Base-by-base conservation (phyloP, 140 eudicot genomes). In the Eryngium alpinum region DNA sequence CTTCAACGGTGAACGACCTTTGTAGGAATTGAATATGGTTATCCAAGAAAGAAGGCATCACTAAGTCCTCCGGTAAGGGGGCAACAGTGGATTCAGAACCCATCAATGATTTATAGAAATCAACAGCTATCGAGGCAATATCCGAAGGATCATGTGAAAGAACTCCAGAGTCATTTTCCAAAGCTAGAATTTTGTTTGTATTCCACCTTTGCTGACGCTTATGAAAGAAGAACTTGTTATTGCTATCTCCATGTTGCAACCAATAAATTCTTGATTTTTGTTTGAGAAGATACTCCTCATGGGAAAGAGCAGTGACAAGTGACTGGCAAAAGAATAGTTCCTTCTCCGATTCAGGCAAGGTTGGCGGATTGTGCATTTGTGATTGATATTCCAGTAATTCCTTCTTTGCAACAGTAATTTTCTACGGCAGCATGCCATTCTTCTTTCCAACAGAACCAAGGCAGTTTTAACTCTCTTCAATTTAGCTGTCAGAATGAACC, bases 261-360 rank as follows among this genome's bases (percentile, higher is more conserved):
- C 65, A 57, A 19, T 19, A 1, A 0, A 57, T 6, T 5, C 67
- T 4, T 19, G 67, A 60, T 60, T 60, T 60, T 60, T 60, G 67
- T 0, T 27, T 4, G 0, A 60, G 25, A 17, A 60, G 22, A 0
- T 0, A 5, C 25, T 60, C 67, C 10, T 60, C 67, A 2, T 60
- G 1, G 1, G 9, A 6, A 0, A 60, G 0, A 60, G n/a, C 1
- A 22, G 29, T 0, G 0, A 0, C 7, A 2, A 22, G 10, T 0
- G 10, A 10, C 0, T n/a, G 10, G 1, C 28, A 1, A 2, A 60
- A 5, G 0, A 1, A 1, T 5, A 1, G 0, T 13, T 60, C 67
- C n/a, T 60, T 27, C 0, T n/a, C n/a, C n/a, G n/a, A n/a, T n/a
- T n/a, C n/a, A n/a, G n/a, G n/a, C n/a, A n/a, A n/a, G n/a, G n/a